A percentile compares a stretch with the other conserved stretches of the same genome.
Conservation (phyloP, 2,329 filamentous ascomycete genomes). For the Colletotrichum zoysiae region DNA sequence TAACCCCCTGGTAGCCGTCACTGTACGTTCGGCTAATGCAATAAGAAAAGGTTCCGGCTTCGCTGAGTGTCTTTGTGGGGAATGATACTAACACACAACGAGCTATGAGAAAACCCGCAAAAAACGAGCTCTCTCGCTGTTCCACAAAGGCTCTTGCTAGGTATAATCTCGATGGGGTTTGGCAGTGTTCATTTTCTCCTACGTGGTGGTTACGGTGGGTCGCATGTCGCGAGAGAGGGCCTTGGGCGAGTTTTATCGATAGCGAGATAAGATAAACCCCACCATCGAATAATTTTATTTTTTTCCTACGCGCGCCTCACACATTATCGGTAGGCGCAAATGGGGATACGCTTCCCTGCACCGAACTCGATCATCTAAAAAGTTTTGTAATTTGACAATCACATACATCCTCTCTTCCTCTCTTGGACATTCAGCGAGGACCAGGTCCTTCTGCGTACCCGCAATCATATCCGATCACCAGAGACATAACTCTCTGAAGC, state of each 20-base stretch:
- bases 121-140: not conserved
- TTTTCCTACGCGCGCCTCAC: slow-evolving; percentile 24
- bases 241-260: slow-evolving; percentile 28
- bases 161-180: not conserved
- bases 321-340: slow-evolving; percentile 6
- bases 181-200: not conserved
- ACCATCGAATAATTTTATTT: slow-evolving; percentile 41
- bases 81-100: not conserved
- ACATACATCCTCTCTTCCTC: not conserved
- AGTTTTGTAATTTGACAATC: slow-evolving; percentile 17
- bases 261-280: slow-evolving; percentile 42
- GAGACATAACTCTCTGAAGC: not conserved
- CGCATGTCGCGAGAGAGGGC: not conserved
- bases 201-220: too few species aligned
- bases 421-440: not conserved
- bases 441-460: slow-evolving; percentile 4
- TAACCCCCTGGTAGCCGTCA: not conserved
- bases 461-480: slow-evolving; percentile 16
- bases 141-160: not conserved
- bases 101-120: not conserved
- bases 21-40: slow-evolving; percentile 7
- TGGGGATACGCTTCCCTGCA: slow-evolving; percentile 12
- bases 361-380: slow-evolving; percentile 1
- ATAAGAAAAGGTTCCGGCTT: not conserved
- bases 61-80: not conserved